A percentile compares a stretch with the other conserved stretches of the same genome.
phyloP scores from a whole-genome alignment of 1,139 yeast species.

The Blastobotrys indianensis region DNA sequence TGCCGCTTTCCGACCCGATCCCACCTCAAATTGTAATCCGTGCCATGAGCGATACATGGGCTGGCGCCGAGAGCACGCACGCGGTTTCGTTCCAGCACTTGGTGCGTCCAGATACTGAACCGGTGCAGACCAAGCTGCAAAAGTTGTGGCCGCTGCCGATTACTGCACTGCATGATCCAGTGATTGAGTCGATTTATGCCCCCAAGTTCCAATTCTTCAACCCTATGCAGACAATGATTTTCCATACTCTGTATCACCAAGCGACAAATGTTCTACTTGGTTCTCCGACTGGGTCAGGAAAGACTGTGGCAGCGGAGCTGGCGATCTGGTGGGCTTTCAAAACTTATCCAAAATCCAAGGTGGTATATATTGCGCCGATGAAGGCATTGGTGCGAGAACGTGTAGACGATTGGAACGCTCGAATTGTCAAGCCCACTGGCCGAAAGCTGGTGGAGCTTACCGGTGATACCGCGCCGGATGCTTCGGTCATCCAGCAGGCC shows the following conservation, averaged over 20 bases:
- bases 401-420: conserved; percentile 86
- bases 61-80: conserved; percentile 73
- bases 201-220: conserved; percentile 77
- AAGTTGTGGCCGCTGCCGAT: conserved; percentile 82
- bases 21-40: conserved; percentile 84
- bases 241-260: conserved; percentile 78
- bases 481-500: conserved; percentile 78
- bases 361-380: conserved; percentile 98
- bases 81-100: conserved; percentile 87
- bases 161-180: conserved; percentile 65
- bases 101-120: conserved; percentile 82
- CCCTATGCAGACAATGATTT: conserved; percentile 98
- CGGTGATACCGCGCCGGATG: conserved; percentile 93
- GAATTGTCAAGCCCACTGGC: conserved; percentile 47
- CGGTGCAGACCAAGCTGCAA: conserved; percentile 73
- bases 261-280: conserved; percentile 85
- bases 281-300: conserved; percentile 98
- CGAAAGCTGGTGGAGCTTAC: conserved; percentile 81
- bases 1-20: conserved; percentile 80
- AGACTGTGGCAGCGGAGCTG: conserved; percentile 92
- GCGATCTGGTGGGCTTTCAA: conserved; percentile 95
- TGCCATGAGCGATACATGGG: conserved; percentile 80
- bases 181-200: conserved; percentile 62
- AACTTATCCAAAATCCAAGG: conserved; percentile 71
- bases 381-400: conserved; percentile 95